Evolutionary conservation across 371 early-diverging fungal species (phyloP).

Genomic region (Coemansia sp.): DNA sequence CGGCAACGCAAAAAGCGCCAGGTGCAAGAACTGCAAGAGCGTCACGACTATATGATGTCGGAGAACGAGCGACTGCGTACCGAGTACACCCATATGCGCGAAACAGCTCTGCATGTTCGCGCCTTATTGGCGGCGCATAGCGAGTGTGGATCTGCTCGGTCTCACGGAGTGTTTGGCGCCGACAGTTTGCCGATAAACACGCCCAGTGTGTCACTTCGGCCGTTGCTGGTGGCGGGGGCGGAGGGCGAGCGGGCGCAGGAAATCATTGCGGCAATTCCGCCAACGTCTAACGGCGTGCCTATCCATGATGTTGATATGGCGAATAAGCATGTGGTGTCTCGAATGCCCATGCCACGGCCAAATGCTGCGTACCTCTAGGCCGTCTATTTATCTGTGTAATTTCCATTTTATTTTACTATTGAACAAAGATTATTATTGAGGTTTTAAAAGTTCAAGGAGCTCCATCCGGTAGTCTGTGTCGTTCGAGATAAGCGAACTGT

Average conservation of each 20-base stretch:
- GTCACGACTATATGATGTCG: slow-evolving; percentile 68
- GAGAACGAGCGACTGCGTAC: slow-evolving; percentile 73
- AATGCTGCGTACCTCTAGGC: neutral
- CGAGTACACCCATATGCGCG: slow-evolving; percentile 67
- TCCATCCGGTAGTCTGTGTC: too few relatives aligned
- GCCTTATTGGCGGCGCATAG: slow-evolving; percentile 74
- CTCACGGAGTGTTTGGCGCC: slow-evolving; percentile 60
- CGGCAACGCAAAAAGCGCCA: slow-evolving; percentile 89
- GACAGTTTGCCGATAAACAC: slow-evolving; percentile 30
- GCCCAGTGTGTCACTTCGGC: slow-evolving; percentile 23
- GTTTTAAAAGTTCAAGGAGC: neutral
- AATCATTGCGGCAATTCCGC: slow-evolving; percentile 42
- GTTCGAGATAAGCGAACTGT: too few relatives aligned
- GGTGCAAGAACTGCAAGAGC: slow-evolving; percentile 73
- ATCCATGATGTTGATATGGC: slow-evolving; percentile 20
- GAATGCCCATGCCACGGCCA: neutral
- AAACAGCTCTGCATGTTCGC: slow-evolving; percentile 72
- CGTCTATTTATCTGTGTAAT: neutral
- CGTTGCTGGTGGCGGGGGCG: slow-evolving; percentile 15
- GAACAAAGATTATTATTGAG: neutral
- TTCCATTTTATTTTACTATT: neutral
- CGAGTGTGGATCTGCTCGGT: slow-evolving; percentile 72
- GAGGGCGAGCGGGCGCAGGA: slow-evolving; percentile 37
- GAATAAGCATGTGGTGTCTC: neutral
- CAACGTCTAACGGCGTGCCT: slow-evolving; percentile 30